phyloP scores from a whole-genome alignment of 768 basidiomycete species.

The Pilatotrama ljubarskyi region DNA sequence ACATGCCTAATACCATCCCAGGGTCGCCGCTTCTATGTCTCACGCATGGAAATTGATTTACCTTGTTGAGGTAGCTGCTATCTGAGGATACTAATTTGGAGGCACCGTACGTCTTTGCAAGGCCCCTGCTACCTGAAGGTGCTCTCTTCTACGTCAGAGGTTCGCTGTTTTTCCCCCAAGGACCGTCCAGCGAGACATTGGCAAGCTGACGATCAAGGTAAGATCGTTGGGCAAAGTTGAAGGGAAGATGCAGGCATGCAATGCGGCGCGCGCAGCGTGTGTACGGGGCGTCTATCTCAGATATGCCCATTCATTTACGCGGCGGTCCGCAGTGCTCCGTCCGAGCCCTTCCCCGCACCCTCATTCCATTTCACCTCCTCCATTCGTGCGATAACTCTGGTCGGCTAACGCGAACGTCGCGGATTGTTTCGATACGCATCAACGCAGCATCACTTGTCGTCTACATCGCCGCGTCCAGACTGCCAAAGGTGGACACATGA shows the following conservation, averaged over 20 bases:
- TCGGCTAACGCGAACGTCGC: not conserved
- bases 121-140: no score
- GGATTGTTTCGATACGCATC: not conserved
- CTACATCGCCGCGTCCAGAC: conserved; percentile 5
- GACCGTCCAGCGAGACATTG: no score
- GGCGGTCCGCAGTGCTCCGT: conserved; percentile 9
- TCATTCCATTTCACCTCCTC: not conserved
- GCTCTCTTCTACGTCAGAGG: no score
- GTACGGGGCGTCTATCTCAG: conserved; percentile 5
- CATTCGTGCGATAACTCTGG: not conserved
- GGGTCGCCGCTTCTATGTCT: not conserved
- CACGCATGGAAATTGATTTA: not conserved
- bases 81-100: no score
- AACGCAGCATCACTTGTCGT: conserved; percentile 6
- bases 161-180: no score
- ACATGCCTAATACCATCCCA: not conserved
- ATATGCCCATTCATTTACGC: conserved; percentile 11
- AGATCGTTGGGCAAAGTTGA: no score
- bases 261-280: not conserved
- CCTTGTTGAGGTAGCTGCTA: not conserved
- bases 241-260: no score
- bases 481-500: conserved; percentile 9
- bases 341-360: not conserved
- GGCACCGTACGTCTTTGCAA: no score
- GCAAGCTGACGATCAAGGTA: no score